Percentiles rank a stretch among this genome's conserved stretches.
phyloP scores from a whole-genome alignment of 352 stramenopile species.

The Aphanomyces invadans region DNA sequence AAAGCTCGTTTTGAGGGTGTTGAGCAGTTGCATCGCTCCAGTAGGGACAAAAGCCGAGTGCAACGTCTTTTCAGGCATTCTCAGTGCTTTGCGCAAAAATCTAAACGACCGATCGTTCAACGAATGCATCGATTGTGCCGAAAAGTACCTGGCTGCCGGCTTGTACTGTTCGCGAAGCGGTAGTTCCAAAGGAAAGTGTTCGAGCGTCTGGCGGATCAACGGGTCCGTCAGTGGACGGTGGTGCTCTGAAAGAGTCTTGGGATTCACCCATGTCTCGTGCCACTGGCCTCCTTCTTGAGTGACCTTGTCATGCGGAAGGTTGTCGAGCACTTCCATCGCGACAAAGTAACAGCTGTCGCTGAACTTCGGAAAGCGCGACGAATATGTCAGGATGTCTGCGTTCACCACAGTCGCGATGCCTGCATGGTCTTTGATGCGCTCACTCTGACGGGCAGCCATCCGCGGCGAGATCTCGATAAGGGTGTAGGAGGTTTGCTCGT shows the following conservation, averaged over 20 bases:
- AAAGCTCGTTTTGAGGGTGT: slow-evolving; percentile 67
- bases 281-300: slow-evolving; percentile 62
- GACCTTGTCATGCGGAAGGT: slow-evolving; percentile 88
- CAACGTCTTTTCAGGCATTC: slow-evolving; percentile 42
- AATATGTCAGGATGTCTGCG: slow-evolving; percentile 71
- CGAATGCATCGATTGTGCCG: background rate
- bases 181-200: slow-evolving; percentile 64
- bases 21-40: slow-evolving; percentile 77
- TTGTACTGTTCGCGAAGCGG: slow-evolving; percentile 56
- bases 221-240: slow-evolving; percentile 49
- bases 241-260: slow-evolving; percentile 37
- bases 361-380: slow-evolving; percentile 43
- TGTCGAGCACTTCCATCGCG: slow-evolving; percentile 86
- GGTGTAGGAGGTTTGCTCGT: slow-evolving; percentile 76
- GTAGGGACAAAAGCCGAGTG: slow-evolving; percentile 82
- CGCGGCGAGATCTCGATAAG: slow-evolving; percentile 84
- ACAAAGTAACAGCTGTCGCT: slow-evolving; percentile 68
- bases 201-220: slow-evolving; percentile 64
- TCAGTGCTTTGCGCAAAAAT: slow-evolving; percentile 46
- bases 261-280: slow-evolving; percentile 57
- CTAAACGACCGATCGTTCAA: background rate
- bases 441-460: slow-evolving; percentile 73
- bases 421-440: slow-evolving; percentile 53
- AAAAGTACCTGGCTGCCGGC: slow-evolving; percentile 19
- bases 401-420: slow-evolving; percentile 58